Evolutionary conservation across 192 early-diverging fungal species (phyloP), one percentile per base, ranked within the genome.

Genomic region (Geranomyces michiganensis): DNA sequence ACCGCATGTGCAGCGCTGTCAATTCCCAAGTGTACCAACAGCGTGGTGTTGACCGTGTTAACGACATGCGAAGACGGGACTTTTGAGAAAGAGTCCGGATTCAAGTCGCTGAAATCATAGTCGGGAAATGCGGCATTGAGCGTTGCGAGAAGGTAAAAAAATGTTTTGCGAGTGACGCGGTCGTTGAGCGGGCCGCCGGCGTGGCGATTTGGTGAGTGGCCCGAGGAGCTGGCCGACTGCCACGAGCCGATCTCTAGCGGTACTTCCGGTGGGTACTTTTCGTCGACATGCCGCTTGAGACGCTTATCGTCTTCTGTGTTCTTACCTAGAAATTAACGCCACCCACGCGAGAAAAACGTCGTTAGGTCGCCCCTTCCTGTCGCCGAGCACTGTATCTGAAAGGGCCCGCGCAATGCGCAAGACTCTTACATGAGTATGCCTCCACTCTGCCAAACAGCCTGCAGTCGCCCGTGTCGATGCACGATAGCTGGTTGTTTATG

Each of bases 61-160:
- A 90, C 87, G 0, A 91, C 92, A 72, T 91, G 77, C 26, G 82
- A 80, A 0, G 88, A 61, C 3, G 93, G 89, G 67, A 95, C 88
- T 74, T 92, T 88, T 62, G 82, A 70, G 74, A 95, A 95, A 29
- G 89, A 83, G 56, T 92, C 89, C 0, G 90, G 90, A 56, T 87
- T 91, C 21, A 93, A 85, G 55, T 92, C 91, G n/a, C 92, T 95
- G 84, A 96, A 99, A 76, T 98, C 97, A 76, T 97, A 95, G 77
- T 99, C 96, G 13, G 97, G 96, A 67, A 92, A 99, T 10, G 92
- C 92, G 1, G 94, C 91, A 76, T 99, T 99, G 43, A 99, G 81
- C 6, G 97, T 99, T 15, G 92, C 93, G 21, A 99, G 90, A 30
- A 99, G 84, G 68, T 96, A 96, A 75, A 97, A 97, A 43, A 97